Evolutionary conservation across 2,329 filamentous ascomycete genomes (phyloP), one percentile per base, ranked within the genome.

Genomic region (Calonectria montana): DNA sequence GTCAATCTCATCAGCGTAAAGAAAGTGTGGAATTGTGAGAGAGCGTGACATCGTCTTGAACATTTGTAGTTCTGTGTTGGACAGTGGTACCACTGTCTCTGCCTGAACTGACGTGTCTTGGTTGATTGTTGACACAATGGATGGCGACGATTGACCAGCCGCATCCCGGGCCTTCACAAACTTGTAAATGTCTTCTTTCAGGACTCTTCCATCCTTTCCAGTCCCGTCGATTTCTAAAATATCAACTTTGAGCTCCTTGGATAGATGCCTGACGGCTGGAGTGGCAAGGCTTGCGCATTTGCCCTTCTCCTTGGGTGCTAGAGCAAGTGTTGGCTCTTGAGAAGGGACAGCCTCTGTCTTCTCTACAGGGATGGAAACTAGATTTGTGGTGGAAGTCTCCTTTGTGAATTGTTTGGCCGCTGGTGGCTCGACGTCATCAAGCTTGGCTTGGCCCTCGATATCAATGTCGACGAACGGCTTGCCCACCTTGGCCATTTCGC

Each of bases 1-100:
- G 85, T 97, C 94, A 62, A 98, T 88, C 81, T 96, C 94, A 83
- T 98, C 95, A 45, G 95, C 93, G 85, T 97, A 99, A 72, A 98
- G 91, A 85, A 99, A 98, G 84, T 98, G 97, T 0, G 97, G 97
- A 78, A 98, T 98, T 63, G 85, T 91, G 74, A 99, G 89, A 2
- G 96, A 98, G 70, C 92, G 92, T 16, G 96, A 98, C 97, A 99
- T 99, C 72, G 92, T 90, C 86, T 97, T 98, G 91, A 98, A 98
- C 97, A 99, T 99, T 81, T 95, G 93, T 43, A 90, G 88, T 85
- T 98, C 96, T 16, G 94, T 93, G 43, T 92, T 92, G 15, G 94
- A 94, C 73, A 99, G 87, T 69, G 90, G 86, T 37, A 93, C 88
- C 2, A 87, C 84, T 10, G 91, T 93, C 83, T 98, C 97, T 66